Conservation (phyloP, 345 rosid genomes). For the Dovyalis caffra region DNA sequence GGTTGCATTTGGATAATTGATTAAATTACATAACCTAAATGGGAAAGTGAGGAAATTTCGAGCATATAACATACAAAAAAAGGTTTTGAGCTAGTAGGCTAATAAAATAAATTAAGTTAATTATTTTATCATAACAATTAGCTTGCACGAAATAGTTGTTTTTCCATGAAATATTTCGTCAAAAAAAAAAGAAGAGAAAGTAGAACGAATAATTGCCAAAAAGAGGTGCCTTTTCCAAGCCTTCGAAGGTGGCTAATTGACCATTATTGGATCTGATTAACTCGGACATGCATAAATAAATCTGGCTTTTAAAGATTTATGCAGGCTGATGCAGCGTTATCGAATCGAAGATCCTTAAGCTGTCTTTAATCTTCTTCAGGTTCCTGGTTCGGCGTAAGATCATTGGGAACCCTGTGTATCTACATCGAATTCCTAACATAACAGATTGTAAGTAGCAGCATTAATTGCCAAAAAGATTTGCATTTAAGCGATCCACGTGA, state of each 20-base stretch:
- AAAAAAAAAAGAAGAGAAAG: not conserved
- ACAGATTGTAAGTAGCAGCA: not conserved
- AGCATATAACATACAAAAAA: no score
- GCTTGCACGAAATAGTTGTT: no score
- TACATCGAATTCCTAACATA: not conserved
- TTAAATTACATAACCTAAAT: no score
- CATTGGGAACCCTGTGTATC: not conserved
- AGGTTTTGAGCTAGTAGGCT: no score
- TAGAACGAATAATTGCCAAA: not conserved
- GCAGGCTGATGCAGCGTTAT: not conserved
- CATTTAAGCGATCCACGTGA: constrained; percentile 1
- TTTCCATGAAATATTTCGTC: not conserved
- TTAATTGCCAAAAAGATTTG: not conserved
- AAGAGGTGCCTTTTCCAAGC: not conserved
- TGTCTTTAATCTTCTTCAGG: not conserved
- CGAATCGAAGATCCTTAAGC: not conserved
- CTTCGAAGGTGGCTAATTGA: not conserved
- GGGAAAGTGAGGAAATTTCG: no score
- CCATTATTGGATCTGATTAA: not conserved
- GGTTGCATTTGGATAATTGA: no score
- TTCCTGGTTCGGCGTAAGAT: not conserved
- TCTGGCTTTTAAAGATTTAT: not conserved
- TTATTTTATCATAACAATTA: no score
- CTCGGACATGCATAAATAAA: not conserved
- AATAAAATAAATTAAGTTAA: no score